A percentile compares a stretch with the other conserved stretches of the same genome.
These are phyloP conservation scores for Flagelloscypha sp. DNA, from an alignment of 768 basidiomycete genomes.

Conservation along the genomic window DNA sequence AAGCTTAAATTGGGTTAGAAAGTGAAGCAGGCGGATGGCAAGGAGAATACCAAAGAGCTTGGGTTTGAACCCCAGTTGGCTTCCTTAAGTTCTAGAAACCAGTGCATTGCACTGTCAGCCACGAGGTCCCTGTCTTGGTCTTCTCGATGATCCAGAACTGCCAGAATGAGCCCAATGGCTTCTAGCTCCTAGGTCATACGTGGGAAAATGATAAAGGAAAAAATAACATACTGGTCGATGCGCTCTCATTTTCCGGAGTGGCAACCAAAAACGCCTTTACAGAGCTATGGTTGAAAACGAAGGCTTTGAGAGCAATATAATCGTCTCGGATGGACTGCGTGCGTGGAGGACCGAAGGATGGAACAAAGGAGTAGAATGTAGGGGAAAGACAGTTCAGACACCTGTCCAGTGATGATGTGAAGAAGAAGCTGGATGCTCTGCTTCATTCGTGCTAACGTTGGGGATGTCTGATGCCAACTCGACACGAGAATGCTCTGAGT, in stretches of 20 bases:
- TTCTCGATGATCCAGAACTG: not conserved
- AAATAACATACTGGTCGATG: no score
- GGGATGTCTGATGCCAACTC: conserved; percentile 18
- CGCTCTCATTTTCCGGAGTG: no score
- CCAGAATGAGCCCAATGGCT: conserved; percentile 8
- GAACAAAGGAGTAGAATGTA: conserved; percentile 7
- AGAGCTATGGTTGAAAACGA: no score
- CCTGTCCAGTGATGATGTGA: conserved; percentile 25
- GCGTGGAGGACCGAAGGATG: no score
- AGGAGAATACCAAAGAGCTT: no score
- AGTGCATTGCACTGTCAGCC: conserved; percentile 2
- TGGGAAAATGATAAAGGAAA: conserved; percentile 3
- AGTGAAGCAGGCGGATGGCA: no score
- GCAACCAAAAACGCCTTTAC: no score
- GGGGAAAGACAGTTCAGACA: conserved; percentile 11
- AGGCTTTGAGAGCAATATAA: no score
- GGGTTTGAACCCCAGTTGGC: no score
- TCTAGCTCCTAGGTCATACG: no score
- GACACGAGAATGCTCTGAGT: conserved; percentile 29
- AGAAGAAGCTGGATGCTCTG: conserved; percentile 28
- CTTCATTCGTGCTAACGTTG: conserved; percentile 23
- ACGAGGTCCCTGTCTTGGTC: conserved; percentile 1
- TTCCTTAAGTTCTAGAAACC: not conserved
- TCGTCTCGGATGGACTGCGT: no score
- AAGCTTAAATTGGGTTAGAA: no score